phyloP scores from a whole-genome alignment of 2,329 filamentous ascomycete genomes.

The Berkeleyomyces rouxiae region DNA sequence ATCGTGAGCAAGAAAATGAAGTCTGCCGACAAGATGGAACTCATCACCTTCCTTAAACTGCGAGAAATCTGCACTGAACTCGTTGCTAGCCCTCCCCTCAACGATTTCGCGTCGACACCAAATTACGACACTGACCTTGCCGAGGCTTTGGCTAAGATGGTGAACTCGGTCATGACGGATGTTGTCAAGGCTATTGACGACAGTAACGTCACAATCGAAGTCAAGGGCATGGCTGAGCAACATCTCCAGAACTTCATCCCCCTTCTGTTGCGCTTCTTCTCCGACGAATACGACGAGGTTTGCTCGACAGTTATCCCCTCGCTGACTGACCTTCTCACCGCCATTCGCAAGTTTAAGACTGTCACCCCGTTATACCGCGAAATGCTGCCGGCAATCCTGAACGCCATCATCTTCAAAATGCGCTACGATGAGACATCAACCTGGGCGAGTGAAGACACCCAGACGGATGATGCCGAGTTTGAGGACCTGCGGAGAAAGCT shows the following conservation, averaged over 20 bases:
- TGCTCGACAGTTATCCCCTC: constrained; percentile 91
- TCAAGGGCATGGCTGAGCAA: constrained; percentile 59
- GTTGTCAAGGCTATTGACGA: constrained; percentile 76
- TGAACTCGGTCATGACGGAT: constrained; percentile 78
- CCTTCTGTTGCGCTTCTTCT: constrained; percentile 81
- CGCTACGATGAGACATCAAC: constrained; percentile 87
- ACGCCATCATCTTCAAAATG: constrained; percentile 91
- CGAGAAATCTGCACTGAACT: constrained; percentile 73
- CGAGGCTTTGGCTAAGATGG: constrained; percentile 85
- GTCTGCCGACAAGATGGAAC: constrained; percentile 75
- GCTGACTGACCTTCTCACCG: constrained; percentile 79
- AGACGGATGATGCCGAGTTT: constrained; percentile 94
- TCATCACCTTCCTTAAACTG: constrained; percentile 83
- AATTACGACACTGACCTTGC: constrained; percentile 92
- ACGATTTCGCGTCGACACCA: constrained; percentile 61
- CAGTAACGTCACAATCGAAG: constrained; percentile 39
- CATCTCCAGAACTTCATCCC: constrained; percentile 73
- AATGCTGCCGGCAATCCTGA: constrained; percentile 74
- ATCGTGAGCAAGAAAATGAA: constrained; percentile 98
- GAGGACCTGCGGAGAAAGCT: constrained; percentile 82
- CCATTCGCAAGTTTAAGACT: constrained; percentile 64
- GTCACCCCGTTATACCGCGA: constrained; percentile 60
- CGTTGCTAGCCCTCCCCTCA: constrained; percentile 63
- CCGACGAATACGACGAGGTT: constrained; percentile 94
- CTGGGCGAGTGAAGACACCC: constrained; percentile 87